Evolutionary conservation across 345 rosid genomes (phyloP).

Genomic region (Garcia nutans): DNA sequence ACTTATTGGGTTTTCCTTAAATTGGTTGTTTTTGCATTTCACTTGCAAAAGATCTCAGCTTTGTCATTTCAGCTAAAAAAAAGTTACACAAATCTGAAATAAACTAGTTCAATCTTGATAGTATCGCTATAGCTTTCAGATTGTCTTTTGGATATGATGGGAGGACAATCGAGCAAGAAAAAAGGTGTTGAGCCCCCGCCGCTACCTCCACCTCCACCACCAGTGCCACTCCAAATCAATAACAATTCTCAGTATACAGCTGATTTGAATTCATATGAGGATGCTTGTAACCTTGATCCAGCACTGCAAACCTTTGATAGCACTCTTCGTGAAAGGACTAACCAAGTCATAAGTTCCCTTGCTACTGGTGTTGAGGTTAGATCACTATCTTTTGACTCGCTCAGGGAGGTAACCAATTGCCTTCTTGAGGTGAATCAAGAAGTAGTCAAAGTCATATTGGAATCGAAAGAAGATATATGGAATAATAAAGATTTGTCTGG

Average conservation of each 20-base stretch:
- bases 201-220: constrained; percentile 25
- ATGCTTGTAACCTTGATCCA: constrained; percentile 71
- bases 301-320: constrained; percentile 64
- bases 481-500: constrained; percentile 53
- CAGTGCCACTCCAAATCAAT: constrained; percentile 29
- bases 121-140: not conserved
- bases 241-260: constrained; percentile 36
- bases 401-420: constrained; percentile 61
- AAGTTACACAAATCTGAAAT: not conserved
- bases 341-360: constrained; percentile 51
- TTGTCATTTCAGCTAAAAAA: not conserved
- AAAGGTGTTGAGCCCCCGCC: constrained; percentile 25
- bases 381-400: constrained; percentile 69
- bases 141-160: constrained; percentile 39
- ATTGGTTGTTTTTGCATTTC: not conserved
- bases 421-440: constrained; percentile 88
- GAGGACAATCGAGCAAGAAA: constrained; percentile 42
- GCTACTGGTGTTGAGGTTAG: constrained; percentile 53
- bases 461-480: constrained; percentile 73
- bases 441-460: constrained; percentile 65
- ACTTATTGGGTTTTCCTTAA: not conserved
- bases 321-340: constrained; percentile 59
- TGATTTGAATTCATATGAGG: constrained; percentile 65
- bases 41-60: not conserved
- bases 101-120: not conserved